Evolutionary conservation across 2,329 filamentous ascomycete genomes (phyloP), one percentile per base, ranked within the genome.

Genomic region (Blumeria graminis): DNA sequence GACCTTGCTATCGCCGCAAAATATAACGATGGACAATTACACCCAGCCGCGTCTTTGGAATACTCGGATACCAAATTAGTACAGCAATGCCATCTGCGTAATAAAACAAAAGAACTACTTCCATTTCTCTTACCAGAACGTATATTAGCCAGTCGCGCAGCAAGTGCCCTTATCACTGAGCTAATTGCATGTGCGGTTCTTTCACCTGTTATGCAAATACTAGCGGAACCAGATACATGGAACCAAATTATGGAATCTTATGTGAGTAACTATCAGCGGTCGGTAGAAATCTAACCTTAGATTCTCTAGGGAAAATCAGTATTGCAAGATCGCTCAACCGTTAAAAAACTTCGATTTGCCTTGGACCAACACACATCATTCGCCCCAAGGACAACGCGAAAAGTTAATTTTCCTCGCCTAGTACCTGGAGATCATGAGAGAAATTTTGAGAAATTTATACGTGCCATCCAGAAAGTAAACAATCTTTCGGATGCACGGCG

Each of bases 141-240:
- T 57, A 78, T 92, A 67, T 75, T 86, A 43, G 82, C 81, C 35
- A 95, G 92, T 66, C 77, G 86, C 59, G 80, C 86, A 45, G 89
- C 95, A 7, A 79, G 78, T 35, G 83, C 82, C 38, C 72, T 98
- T 56, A 76, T 95, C 58, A 81, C 85, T 62, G 93, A 98, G 70
- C 82, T 98, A 59, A 79, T 95, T n/a, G 76, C 87, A 22, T 95
- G 92, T 68, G 86, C 87, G n/a, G 82, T 98, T 41, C 72, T 98
- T 39, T 81, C 80, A 45, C 92, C 92, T 0, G 71, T 93, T 22
- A 75, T 95, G 65, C 80, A 83, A 63, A 72, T 88, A 59, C 72
- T 98, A 16, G 79, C 86, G 5, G 90, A 98, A 62, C 89, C 93
- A 1, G 93, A 98, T 70, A 94, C 84, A 8, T 98, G 90, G 90